Base-by-base conservation (phyloP, 2,329 filamentous ascomycete species). In the Fusarium dimerum region DNA sequence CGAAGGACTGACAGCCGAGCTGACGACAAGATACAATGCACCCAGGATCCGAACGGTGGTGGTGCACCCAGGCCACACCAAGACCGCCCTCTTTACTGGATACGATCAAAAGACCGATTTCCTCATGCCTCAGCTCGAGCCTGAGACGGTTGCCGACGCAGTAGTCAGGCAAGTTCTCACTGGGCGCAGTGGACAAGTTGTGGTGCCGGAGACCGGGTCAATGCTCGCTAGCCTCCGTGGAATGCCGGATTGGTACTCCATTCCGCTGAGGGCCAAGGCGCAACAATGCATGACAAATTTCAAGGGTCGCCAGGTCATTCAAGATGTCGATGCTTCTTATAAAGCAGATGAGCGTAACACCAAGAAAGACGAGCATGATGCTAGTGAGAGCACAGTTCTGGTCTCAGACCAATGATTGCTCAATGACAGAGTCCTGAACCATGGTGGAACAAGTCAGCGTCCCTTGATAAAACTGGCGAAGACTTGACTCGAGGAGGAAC, bases 11-110 rank as follows among this genome's bases (percentile, higher is more conserved):
- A 73, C 78, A 1, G 75, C 78, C 2, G 85, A 88, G 69, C 69
- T 88, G 45, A 71, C 71, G 38, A 81, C 80, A 6, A 71, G 78
- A 32, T 88, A 90, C 68, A 77, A 81, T 20, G 86, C 86, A 1
- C 80, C 79, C 1, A 78, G 77, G 51, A 82, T 90, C 29, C 78
- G 86, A 45, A 89, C 86, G 5, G 78, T 90, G n/a, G 63, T 85
- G 8, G 79, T 89, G 45, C 84, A 83, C 56, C 86, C 83, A 62
- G 71, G 67, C 34, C 61, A 67, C 67, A 78, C 66, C 64, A 63
- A 60, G 40, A 73, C 70, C 13, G 57, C 68, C 3, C 66, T 73
- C 3, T 72, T 73, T 48, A 51, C 61, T 11, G 70, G 82, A 78
- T 43, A 87, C 83, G 68, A 86, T 77, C 61, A 81, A 77, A 64